A percentile compares a stretch with the other conserved stretches of the same genome.
These are phyloP conservation scores for Fusarium sp. DNA, from an alignment of 2,329 filamentous ascomycete genomes.

Conservation along the genomic window DNA sequence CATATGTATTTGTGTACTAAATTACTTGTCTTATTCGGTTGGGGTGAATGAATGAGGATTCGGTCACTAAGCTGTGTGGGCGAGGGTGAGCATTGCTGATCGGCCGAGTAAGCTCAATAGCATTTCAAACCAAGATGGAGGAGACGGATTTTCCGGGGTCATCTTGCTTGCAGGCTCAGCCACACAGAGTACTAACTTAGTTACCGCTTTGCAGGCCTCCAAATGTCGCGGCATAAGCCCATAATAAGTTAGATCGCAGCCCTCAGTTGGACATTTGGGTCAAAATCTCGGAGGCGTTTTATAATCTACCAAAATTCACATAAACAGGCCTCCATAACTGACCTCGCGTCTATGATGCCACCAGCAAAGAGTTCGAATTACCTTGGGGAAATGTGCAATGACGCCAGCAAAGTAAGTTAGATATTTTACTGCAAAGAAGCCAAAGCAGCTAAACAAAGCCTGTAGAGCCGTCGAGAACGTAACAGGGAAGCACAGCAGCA, in stretches of 20 bases:
- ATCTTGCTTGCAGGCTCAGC: conserved; percentile 1
- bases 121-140: background rate
- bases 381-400: background rate
- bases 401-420: conserved; percentile 11
- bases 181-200: too few species aligned
- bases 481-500: conserved; percentile 27
- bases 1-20: background rate
- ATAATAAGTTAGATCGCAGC: background rate
- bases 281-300: background rate
- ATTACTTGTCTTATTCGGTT: background rate
- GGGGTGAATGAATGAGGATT: background rate
- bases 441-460: background rate
- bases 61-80: background rate
- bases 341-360: background rate
- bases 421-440: background rate
- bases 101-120: background rate
- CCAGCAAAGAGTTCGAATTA: background rate
- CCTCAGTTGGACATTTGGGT: background rate
- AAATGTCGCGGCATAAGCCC: background rate
- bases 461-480: conserved; percentile 18
- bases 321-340: background rate
- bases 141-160: background rate
- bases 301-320: background rate
- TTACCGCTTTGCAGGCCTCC: background rate
- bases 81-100: background rate